These are phyloP conservation scores for Neckera pumila DNA, from an alignment of 225 moss, liverwort and hornwort genomes.

Conservation along the genomic window DNA sequence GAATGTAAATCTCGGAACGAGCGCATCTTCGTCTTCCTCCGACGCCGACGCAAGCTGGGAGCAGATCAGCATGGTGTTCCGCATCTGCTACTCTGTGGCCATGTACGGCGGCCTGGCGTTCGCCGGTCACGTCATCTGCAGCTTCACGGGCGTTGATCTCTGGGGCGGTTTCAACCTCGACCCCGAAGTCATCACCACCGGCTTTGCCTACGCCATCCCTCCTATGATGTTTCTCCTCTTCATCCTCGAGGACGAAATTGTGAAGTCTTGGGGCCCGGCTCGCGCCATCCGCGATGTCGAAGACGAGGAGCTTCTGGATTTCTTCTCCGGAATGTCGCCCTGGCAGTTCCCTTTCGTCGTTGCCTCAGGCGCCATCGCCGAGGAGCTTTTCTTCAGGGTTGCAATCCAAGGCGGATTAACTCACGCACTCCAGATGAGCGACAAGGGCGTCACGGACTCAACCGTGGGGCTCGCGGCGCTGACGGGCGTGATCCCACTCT, in stretches of 20 bases:
- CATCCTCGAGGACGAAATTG: slow-evolving; percentile 93
- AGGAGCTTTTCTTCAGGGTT: slow-evolving; percentile 90
- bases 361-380: slow-evolving; percentile 68
- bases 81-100: slow-evolving; percentile 77
- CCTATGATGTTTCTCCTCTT: slow-evolving; percentile 86
- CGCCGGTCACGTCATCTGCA: slow-evolving; percentile 76
- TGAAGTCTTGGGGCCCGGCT: slow-evolving; percentile 80
- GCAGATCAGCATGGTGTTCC: slow-evolving; percentile 71
- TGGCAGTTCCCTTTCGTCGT: slow-evolving; percentile 94
- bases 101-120: slow-evolving; percentile 69
- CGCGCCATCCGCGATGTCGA: slow-evolving; percentile 97
- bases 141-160: slow-evolving; percentile 74
- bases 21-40: not conserved
- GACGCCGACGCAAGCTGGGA: slow-evolving; percentile 74
- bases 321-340: slow-evolving; percentile 83
- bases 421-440: slow-evolving; percentile 36
- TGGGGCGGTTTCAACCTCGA: slow-evolving; percentile 66
- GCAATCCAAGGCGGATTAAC: slow-evolving; percentile 56
- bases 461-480: slow-evolving; percentile 40
- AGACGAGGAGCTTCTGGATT: slow-evolving; percentile 86
- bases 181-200: slow-evolving; percentile 64
- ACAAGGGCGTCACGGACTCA: slow-evolving; percentile 46
- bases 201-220: slow-evolving; percentile 77
- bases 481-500: slow-evolving; percentile 72
- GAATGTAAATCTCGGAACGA: slow-evolving; percentile 8